Percentiles rank a stretch among this genome's conserved stretches.
These are phyloP conservation scores for Lippia alba DNA, from an alignment of 305 asterid species.

Conservation along the genomic window DNA sequence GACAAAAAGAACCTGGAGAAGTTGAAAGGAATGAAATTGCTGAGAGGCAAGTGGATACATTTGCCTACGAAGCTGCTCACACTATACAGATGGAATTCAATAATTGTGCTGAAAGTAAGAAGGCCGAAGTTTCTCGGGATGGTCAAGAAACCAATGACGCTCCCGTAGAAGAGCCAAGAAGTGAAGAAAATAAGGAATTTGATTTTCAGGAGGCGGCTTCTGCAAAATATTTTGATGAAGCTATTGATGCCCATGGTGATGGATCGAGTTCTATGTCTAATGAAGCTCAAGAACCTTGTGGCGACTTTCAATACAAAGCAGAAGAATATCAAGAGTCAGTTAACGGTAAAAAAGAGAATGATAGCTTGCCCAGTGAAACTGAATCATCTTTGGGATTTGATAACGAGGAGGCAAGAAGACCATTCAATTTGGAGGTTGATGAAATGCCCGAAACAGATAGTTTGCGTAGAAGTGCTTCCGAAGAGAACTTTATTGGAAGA, in stretches of 20 bases:
- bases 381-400: constrained; percentile 44
- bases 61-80: constrained; percentile 37
- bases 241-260: constrained; percentile 40
- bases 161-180: constrained; percentile 34
- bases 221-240: constrained; percentile 41
- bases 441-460: constrained; percentile 37
- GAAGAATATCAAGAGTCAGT: constrained; percentile 39
- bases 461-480: constrained; percentile 44
- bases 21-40: constrained; percentile 30
- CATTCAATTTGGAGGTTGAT: constrained; percentile 34
- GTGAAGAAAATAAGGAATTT: constrained; percentile 38
- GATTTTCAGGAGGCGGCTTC: constrained; percentile 47
- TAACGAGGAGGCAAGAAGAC: constrained; percentile 38
- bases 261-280: constrained; percentile 33
- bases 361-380: constrained; percentile 28
- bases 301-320: constrained; percentile 36
- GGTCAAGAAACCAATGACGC: constrained; percentile 36
- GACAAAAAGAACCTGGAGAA: constrained; percentile 33
- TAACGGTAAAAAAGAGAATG: constrained; percentile 36
- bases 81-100: constrained; percentile 31
- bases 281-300: constrained; percentile 48
- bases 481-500: constrained; percentile 46
- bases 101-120: constrained; percentile 36
- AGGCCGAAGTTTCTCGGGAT: constrained; percentile 36
- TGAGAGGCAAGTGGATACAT: constrained; percentile 34